Evolutionary conservation across 495 filamentous ascomycete species (phyloP).

Genomic region (Aspergillus sparsus): DNA sequence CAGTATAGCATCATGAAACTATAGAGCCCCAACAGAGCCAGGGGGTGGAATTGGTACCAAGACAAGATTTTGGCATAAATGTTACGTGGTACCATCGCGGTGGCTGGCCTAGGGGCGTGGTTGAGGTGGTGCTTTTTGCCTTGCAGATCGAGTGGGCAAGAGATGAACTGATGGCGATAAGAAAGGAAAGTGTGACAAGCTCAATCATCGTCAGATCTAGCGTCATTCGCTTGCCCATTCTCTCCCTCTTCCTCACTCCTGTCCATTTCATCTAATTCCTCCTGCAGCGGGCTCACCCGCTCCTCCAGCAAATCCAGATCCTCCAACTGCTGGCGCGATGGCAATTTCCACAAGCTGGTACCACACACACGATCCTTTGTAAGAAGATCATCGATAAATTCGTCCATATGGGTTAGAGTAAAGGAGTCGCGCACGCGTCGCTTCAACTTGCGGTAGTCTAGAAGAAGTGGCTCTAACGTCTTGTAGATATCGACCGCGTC

Average conservation of each 20-base stretch:
- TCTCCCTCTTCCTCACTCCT: constrained; percentile 57
- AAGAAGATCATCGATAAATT: constrained; percentile 90
- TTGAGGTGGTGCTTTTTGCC: neutral
- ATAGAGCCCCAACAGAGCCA: no score
- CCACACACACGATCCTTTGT: constrained; percentile 88
- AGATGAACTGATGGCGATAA: no score
- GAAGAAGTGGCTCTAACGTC: constrained; percentile 78
- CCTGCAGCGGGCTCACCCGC: constrained; percentile 75
- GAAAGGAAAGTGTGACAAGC: neutral
- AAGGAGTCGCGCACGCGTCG: constrained; percentile 69
- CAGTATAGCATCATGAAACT: no score
- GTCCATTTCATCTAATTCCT: constrained; percentile 82
- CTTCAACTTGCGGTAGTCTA: constrained; percentile 81
- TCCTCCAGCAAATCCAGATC: constrained; percentile 87
- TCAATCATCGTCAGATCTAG: constrained; percentile 35
- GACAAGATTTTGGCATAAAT: neutral
- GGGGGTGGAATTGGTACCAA: no score
- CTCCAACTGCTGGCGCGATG: constrained; percentile 78
- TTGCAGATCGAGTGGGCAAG: neutral
- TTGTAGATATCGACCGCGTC: constrained; percentile 76
- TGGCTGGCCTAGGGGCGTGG: neutral
- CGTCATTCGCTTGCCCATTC: constrained; percentile 23
- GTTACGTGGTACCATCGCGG: neutral
- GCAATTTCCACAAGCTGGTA: constrained; percentile 91
- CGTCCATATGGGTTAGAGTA: constrained; percentile 79